Conservation (phyloP, 1,284 basidiomycete species). For the Pascua sp. region DNA sequence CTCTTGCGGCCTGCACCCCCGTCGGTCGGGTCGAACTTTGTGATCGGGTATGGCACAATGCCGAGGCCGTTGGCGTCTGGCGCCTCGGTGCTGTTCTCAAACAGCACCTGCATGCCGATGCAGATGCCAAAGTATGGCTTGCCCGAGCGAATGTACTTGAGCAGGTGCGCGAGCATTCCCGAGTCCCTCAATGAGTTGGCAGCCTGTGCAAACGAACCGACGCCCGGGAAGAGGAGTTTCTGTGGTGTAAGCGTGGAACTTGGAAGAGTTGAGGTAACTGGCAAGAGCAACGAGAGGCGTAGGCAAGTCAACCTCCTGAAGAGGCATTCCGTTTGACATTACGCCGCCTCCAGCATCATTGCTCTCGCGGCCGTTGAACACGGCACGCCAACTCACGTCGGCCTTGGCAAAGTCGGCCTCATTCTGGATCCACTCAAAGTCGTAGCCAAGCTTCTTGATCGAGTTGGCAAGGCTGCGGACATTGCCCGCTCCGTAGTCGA, state of each 20-base stretch:
- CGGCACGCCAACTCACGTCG: slow-evolving; percentile 61
- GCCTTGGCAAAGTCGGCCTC: slow-evolving; percentile 84
- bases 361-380: neutral
- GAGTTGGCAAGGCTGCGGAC: slow-evolving; percentile 88
- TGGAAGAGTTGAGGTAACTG: neutral
- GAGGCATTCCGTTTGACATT: neutral
- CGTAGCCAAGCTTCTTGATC: slow-evolving; percentile 76
- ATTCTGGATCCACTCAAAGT: slow-evolving; percentile 83
- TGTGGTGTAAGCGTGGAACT: slow-evolving; percentile 44
- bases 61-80: slow-evolving; percentile 48
- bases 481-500: slow-evolving; percentile 95
- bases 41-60: slow-evolving; percentile 49
- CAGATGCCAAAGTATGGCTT: slow-evolving; percentile 97
- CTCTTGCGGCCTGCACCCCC: slow-evolving; percentile 58
- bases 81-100: slow-evolving; percentile 74
- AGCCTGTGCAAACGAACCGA: slow-evolving; percentile 88
- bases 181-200: slow-evolving; percentile 70
- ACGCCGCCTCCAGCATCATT: neutral
- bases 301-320: neutral
- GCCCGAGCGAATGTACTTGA: slow-evolving; percentile 79
- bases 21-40: slow-evolving; percentile 43
- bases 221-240: slow-evolving; percentile 98
- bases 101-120: slow-evolving; percentile 95
- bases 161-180: slow-evolving; percentile 76
- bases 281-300: no score